Evolutionary conservation across 2,329 filamentous ascomycete genomes (phyloP), one percentile per base, ranked within the genome.

Genomic region (Fusarium camptoceras): DNA sequence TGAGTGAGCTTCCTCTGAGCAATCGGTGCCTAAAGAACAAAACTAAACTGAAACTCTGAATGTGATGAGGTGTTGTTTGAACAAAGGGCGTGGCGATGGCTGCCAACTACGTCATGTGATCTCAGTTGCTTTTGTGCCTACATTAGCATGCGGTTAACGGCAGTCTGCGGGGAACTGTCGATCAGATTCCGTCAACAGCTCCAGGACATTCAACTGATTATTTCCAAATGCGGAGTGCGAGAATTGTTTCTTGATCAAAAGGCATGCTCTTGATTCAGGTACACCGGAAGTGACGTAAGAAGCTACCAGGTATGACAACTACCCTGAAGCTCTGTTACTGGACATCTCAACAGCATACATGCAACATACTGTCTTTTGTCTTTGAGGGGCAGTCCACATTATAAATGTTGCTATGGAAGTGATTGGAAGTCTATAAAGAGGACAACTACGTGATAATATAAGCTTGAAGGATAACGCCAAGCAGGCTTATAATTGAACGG

Each of bases 51-150:
- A 31, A 39, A 41, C 39, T 47, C 25, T 39, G 51, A 39, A 22
- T 43, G 44, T 57, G 47, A 60, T 64, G 68, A 59, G 39, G 50
- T 64, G 57, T 53, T 70, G 63, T 70, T 42, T 55, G 50, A 64
- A 54, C 60, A 50, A 50, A 62, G 59, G 60, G 30, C 31, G 68
- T 71, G 68, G 64, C 63, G 30, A 68, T 65, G 55, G 39, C 27
- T 59, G 64, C 60, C 49, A 57, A 42, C 68, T 66, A 71, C 68
- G 68, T 71, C 68, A 71, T 68, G 68, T 71, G 68, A 71, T 66
- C 56, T 59, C 34, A 37, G 6, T 37, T 27, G 25, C 51, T 57
- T 41, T 10, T 46, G 51, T 60, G 59, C 65, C 55, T 67, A 56
- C 58, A 53, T 61, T 51, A 58, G 60, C 57, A 70, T 27, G 49